Conservation (phyloP, 202 grass and related monocot species). For the Miscanthus sacchariflorus region DNA sequence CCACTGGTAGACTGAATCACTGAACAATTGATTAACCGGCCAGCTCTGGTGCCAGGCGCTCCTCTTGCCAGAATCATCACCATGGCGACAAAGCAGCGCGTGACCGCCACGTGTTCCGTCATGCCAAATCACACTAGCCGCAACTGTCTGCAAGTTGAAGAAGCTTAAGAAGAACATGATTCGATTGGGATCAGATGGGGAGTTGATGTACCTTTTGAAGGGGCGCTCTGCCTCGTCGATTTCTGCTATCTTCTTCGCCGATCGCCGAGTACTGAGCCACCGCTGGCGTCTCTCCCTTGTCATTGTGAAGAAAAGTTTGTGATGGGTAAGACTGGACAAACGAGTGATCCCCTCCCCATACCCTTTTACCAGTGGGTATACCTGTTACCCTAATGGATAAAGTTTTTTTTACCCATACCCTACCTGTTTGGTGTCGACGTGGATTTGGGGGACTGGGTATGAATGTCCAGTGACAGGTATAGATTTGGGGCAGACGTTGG, state of each 20-base stretch:
- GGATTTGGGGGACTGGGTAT: no score
- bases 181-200: background rate
- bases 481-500: background rate
- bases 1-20: background rate
- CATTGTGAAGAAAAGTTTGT: background rate
- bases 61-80: background rate
- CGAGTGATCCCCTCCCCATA: no score
- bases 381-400: no score
- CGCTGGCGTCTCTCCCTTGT: background rate
- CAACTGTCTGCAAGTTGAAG: background rate
- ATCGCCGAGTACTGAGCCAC: background rate
- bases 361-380: no score
- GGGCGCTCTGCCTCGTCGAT: background rate
- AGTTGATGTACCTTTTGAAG: background rate
- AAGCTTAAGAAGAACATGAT: background rate
- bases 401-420: no score
- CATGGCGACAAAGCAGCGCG: background rate
- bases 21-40: background rate
- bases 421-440: no score
- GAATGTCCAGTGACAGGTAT: no score
- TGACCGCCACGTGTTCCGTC: background rate
- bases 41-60: background rate
- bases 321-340: no score
- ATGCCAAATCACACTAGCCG: background rate
- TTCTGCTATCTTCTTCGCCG: background rate